Base-by-base conservation (phyloP, 2,329 filamentous ascomycete genomes). In the Cyphellophora attinorum region DNA sequence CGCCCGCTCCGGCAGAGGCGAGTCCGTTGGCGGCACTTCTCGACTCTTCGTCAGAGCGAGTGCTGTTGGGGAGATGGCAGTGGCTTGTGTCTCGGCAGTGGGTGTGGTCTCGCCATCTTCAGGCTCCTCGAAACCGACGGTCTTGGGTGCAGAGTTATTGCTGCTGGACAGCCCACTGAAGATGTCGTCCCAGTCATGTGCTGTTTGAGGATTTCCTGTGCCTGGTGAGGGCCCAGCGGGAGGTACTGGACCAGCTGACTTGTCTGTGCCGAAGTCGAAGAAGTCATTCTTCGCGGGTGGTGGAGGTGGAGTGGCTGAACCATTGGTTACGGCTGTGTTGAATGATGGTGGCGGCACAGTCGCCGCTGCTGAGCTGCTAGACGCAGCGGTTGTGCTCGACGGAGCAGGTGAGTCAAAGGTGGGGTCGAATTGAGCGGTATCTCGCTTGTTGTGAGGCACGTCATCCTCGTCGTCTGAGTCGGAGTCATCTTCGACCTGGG, bases 141-240 rank as follows among this genome's bases (percentile, higher is more conserved):
- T n/a, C n/a, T n/a, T n/a, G n/a, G n/a, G n/a, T n/a, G n/a, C n/a
- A n/a, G n/a, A n/a, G n/a, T n/a, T n/a, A 12, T 14, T 29, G 3
- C 14, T 15, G 8, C n/a, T 25, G 6, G 29, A 31, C 12, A 93
- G 65, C 16, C 80, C 79, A 2, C 84, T 81, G 61, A 96, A 96
- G 36, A 96, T 85, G 25, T 85, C 82, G 52, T 96, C 89, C 91
- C 91, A 96, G 56, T 96, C 89, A 48, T 93, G 82, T 19, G 63
- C 58, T 2, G 59, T 54, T 15, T 57, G 53, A 40, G 61, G 58
- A 28, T 59, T 46, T 29, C 56, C 54, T 31, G 57, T n/a, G n/a
- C n/a, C n/a, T n/a, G n/a, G n/a, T n/a, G n/a, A n/a, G n/a, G n/a
- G 53, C 39, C 61, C 54, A 29, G 57, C 53, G 6, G 56, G 47